These are phyloP conservation scores for Trypethelium eluteriae DNA, from an alignment of 495 filamentous ascomycete species.

Conservation along the genomic window DNA sequence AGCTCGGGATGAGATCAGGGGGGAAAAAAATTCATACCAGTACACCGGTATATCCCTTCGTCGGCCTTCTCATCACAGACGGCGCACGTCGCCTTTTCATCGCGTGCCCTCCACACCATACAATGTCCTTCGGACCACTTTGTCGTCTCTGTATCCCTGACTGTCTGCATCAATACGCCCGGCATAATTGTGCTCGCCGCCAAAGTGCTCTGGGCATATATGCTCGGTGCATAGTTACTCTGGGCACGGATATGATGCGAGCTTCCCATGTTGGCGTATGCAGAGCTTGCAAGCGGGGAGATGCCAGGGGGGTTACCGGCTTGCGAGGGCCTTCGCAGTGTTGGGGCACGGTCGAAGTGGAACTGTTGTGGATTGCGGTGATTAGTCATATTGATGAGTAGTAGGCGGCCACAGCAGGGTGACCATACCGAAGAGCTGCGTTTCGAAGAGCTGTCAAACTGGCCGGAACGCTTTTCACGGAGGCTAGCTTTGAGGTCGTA, in stretches of 20 bases:
- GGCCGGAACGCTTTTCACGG: constrained; percentile 87
- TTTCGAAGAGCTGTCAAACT: constrained; percentile 77
- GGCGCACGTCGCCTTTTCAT: constrained; percentile 63
- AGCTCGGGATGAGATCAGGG: too few relatives aligned
- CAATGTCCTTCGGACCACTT: constrained; percentile 94
- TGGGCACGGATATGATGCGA: constrained; percentile 51
- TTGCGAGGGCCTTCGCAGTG: constrained; percentile 69
- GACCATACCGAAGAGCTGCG: constrained; percentile 65
- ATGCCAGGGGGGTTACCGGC: constrained; percentile 69
- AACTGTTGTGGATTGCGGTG: constrained; percentile 40
- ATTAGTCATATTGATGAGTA: constrained; percentile 24
- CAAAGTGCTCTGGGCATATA: constrained; percentile 93
- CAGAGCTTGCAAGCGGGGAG: constrained; percentile 61
- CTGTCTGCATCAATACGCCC: constrained; percentile 74
- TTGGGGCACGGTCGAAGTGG: constrained; percentile 62
- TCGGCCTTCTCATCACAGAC: constrained; percentile 87
- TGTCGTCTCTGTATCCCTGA: constrained; percentile 75
- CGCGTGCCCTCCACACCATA: constrained; percentile 62
- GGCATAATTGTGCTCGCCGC: constrained; percentile 98
- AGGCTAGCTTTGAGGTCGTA: constrained; percentile 77
- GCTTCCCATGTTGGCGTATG: constrained; percentile 52
- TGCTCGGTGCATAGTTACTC: constrained; percentile 85
- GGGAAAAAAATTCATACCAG: constrained; percentile 28
- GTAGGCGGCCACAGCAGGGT: constrained; percentile 14
- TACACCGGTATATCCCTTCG: constrained; percentile 80